Evolutionary conservation across 306 rosid genomes (phyloP).

Genomic region (Fagus crenata): DNA sequence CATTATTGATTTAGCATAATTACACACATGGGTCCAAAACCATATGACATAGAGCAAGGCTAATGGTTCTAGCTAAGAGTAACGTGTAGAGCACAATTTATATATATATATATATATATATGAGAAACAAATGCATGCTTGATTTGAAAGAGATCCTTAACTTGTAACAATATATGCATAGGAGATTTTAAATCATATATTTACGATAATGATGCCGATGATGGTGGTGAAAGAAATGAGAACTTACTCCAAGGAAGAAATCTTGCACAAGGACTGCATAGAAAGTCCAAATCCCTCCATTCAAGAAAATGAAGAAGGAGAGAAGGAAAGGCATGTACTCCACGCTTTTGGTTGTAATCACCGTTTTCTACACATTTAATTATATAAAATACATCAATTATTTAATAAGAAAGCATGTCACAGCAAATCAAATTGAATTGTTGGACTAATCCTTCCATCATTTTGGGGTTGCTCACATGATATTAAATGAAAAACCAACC

Average conservation of each 20-base stretch:
- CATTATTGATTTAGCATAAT: too few species aligned
- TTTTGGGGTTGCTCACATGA: too few species aligned
- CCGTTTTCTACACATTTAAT: slow-evolving; percentile 31
- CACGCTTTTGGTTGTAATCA: slow-evolving; percentile 42
- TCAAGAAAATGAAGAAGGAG: slow-evolving; percentile 36
- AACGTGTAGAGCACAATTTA: neutral
- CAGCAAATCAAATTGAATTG: too few species aligned
- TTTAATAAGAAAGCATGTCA: neutral
- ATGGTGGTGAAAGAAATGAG: neutral
- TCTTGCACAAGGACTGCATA: slow-evolving; percentile 2
- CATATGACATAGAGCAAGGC: too few species aligned
- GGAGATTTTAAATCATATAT: too few species aligned
- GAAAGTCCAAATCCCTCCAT: slow-evolving; percentile 45
- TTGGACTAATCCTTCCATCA: too few species aligned
- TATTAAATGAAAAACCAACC: too few species aligned
- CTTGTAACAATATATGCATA: neutral
- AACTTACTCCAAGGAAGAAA: neutral
- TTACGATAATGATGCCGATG: neutral
- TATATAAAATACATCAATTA: neutral
- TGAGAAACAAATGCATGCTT: neutral
- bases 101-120: too few species aligned
- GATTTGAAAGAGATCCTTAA: neutral
- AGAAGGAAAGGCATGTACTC: slow-evolving; percentile 49
- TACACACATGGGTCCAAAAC: too few species aligned
- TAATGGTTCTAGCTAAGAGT: neutral